Evolutionary conservation across 352 stramenopile species (phyloP), one percentile per base, ranked within the genome.

Genomic region (Phytophthora pinifolia): DNA sequence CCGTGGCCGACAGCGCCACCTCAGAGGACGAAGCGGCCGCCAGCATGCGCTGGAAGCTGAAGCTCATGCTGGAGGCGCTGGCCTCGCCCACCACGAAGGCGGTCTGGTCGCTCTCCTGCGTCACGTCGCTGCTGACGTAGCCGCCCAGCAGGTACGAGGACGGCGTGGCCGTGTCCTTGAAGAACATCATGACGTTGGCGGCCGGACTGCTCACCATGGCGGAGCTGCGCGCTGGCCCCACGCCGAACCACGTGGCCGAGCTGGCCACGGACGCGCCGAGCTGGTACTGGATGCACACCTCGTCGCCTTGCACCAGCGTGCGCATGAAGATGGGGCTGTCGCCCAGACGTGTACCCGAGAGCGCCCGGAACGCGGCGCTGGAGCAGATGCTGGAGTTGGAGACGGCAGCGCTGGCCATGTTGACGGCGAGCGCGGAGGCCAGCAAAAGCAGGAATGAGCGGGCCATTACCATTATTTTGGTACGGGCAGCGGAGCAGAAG

Each of bases 101-200:
- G 22, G 67, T 66, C 45, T 76, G 63, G 52, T 79, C 63, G 18
- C 51, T 70, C 44, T 83, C 69, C 20, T 63, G 59, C 14, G 48
- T 72, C 46, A 91, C 70, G 15, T 54, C 66, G 42, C 63, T 77
- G 48, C 34, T 75, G 22, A 58, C 55, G 59, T 91, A 84, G 53
- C 64, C 75, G 12, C 62, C 65, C 32, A 92, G 63, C 20, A 72
- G 22, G 45, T 81, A 86, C 18, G 76, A 72, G 46, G 73, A 65
- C 13, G 76, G 74, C 10, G 37, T 36, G 31, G 68, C 69, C 9
- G 33, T 52, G 22, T 74, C 59, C 54, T 70, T 68, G 47, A 78
- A 74, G 60, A 87, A 89, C 46, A 91, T 67, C 75, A 94, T 85
- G 36, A 86, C 82, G 57, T 88, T 94, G 32, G 70, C 66, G 12